phyloP scores from a whole-genome alignment of 1,284 basidiomycete species.

The Ganoderma meredithae region DNA sequence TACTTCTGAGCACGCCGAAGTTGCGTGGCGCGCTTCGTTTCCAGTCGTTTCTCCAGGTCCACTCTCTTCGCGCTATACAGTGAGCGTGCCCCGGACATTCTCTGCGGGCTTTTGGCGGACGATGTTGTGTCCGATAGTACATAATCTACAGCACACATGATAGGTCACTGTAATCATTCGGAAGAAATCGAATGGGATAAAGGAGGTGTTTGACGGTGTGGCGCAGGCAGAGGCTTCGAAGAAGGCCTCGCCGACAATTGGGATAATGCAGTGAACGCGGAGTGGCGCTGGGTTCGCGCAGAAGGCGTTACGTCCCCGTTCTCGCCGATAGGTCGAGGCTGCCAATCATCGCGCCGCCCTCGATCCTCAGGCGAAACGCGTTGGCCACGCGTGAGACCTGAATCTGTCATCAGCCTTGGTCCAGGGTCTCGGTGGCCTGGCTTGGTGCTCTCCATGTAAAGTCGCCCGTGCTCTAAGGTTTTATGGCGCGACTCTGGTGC shows the following conservation, averaged over 20 bases:
- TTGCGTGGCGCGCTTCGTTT: not conserved
- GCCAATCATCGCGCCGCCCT: not conserved
- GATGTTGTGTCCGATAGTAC: not conserved
- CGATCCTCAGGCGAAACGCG: too few species aligned
- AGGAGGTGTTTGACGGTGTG: not conserved
- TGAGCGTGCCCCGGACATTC: not conserved
- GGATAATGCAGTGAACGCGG: not conserved
- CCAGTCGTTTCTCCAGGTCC: not conserved
- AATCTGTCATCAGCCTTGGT: not conserved
- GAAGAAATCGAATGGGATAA: not conserved
- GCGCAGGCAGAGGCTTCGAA: not conserved
- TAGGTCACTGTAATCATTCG: not conserved
- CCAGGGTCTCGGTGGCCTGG: not conserved
- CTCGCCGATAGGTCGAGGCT: not conserved
- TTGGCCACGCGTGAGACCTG: not conserved
- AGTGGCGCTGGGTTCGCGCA: not conserved
- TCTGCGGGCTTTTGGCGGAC: not conserved
- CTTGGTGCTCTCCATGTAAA: not conserved
- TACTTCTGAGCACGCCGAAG: slow-evolving; percentile 46
- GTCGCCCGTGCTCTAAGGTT: not conserved
- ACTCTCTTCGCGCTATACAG: not conserved
- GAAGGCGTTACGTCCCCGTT: not conserved
- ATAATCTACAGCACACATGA: not conserved
- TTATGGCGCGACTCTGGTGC: not conserved
- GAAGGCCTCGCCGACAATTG: not conserved